Conservation (phyloP, 208 protist genomes). For the Trichomonas tenax region DNA sequence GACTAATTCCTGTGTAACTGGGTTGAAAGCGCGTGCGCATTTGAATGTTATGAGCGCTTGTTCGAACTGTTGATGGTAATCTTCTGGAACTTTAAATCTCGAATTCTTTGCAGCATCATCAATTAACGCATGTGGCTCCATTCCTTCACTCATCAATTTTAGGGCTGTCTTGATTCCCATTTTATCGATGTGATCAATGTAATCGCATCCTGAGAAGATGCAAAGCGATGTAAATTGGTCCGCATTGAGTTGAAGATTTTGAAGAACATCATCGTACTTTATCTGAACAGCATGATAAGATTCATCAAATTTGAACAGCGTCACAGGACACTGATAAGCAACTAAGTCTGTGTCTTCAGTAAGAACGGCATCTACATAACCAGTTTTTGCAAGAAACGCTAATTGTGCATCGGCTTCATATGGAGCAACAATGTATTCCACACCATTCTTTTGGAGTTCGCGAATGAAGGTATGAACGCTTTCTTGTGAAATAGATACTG, state of each 20-base stretch:
- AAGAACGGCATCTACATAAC: slow-evolving; percentile 68
- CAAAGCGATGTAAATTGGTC: slow-evolving; percentile 45
- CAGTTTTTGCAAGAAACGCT: slow-evolving; percentile 65
- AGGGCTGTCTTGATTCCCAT: slow-evolving; percentile 73
- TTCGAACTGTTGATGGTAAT: not conserved
- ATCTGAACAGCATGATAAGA: slow-evolving; percentile 9
- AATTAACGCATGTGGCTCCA: not conserved
- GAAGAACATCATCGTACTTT: not conserved
- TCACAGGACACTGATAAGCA: slow-evolving; percentile 53
- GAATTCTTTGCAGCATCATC: not conserved
- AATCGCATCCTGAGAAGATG: slow-evolving; percentile 89
- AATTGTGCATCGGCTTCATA: slow-evolving; percentile 98
- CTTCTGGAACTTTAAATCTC: not conserved
- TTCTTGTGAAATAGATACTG: slow-evolving; percentile 53
- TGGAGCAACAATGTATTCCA: slow-evolving; percentile 64
- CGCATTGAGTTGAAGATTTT: not conserved
- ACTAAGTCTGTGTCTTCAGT: slow-evolving; percentile 95
- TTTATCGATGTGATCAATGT: slow-evolving; percentile 61
- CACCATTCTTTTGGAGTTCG: slow-evolving; percentile 3
- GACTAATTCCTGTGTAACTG: not conserved
- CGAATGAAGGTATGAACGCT: slow-evolving; percentile 56
- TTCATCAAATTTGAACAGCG: slow-evolving; percentile 23
- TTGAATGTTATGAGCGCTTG: not conserved
- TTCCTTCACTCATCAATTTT: not conserved
- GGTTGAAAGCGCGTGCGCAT: no score